Base-by-base conservation (phyloP, 805 yeast species). In the Candida nonsorbophila region DNA sequence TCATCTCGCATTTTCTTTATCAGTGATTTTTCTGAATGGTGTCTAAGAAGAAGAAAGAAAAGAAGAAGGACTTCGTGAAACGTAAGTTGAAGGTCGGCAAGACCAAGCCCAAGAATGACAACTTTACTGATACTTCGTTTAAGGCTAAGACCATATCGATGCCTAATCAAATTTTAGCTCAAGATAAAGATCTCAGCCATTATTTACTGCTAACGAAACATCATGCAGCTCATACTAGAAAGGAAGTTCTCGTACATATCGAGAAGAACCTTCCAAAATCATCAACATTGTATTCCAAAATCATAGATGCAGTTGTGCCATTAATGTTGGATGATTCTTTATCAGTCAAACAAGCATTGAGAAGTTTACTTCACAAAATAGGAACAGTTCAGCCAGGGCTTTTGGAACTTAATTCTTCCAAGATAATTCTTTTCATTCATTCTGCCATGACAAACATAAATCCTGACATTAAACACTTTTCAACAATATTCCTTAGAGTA, bases 401-500 rank as follows among this genome's bases (percentile, higher is more conserved):
- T 16, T 55, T 82, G 36, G 74, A 72, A 32, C 52, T 82, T 15
- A 85, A 82, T 60, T 61, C 77, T 45, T 58, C 76, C 37, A 56
- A 64, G 13, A 48, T 82, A 31, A 69, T 83, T n/a, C 65, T 90
- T 17, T 88, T 82, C 51, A 67, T 90, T 11, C 83, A 82, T 42
- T 80, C 90, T 29, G 94, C 95, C 3, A 90, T 92, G 96, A 83
- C 97, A 11, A 97, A 92, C 51, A 82, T 92, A 22, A 72, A 72
- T 17, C 78, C 86, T 1, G 77, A 75, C 4, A 77, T 92, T 16
- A 71, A 95, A 32, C 72, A 74, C 25, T 87, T 84, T 36, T 76
- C 94, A 2, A 74, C 90, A 0, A 73, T 69, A 34, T 84, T 82
- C 42, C 57, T 88, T 15, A 63, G 68, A 22, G 64, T 78, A 3